Conservation (phyloP, 768 basidiomycete genomes). For the Udeniomyces megalosporus region DNA sequence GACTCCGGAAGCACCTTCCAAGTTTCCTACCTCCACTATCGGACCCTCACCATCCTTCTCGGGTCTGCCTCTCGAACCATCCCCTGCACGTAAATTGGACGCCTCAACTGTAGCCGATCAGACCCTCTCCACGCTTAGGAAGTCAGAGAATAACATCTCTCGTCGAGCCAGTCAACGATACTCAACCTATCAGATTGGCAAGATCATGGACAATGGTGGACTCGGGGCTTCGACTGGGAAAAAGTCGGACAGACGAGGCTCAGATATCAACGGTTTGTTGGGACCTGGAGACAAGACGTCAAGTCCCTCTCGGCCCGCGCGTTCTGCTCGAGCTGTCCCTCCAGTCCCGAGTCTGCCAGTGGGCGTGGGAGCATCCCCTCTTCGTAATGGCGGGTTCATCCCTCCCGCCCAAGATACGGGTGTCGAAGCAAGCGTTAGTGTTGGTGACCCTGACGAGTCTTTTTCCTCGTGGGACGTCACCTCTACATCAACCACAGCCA, state of each 20-base stretch:
- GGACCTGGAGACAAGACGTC: background rate
- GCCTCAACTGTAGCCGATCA: slow-evolving; percentile 36
- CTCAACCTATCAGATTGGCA: slow-evolving; percentile 82
- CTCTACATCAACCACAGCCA: background rate
- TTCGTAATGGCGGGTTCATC: slow-evolving; percentile 2
- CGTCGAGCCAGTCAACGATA: slow-evolving; percentile 89
- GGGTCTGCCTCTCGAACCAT: background rate
- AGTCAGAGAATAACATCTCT: slow-evolving; percentile 58
- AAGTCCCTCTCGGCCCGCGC: slow-evolving; percentile 3
- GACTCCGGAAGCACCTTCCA: background rate
- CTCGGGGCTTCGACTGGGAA: background rate
- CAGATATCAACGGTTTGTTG: background rate
- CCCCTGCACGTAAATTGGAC: background rate
- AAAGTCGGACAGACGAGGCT: background rate
- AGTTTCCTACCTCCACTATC: background rate
- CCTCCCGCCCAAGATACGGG: background rate
- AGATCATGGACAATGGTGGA: slow-evolving; percentile 37
- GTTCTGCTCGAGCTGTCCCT: background rate
- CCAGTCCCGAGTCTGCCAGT: slow-evolving; percentile 7
- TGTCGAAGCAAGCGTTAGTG: background rate
- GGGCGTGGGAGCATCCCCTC: background rate
- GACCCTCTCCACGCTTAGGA: slow-evolving; percentile 74
- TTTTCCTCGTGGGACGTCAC: background rate
- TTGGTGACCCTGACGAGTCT: background rate
- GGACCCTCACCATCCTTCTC: background rate